A percentile compares a stretch with the other conserved stretches of the same genome.
phyloP scores from a whole-genome alignment of 2,329 filamentous ascomycete genomes.

The Pyrenophora seminiperda region DNA sequence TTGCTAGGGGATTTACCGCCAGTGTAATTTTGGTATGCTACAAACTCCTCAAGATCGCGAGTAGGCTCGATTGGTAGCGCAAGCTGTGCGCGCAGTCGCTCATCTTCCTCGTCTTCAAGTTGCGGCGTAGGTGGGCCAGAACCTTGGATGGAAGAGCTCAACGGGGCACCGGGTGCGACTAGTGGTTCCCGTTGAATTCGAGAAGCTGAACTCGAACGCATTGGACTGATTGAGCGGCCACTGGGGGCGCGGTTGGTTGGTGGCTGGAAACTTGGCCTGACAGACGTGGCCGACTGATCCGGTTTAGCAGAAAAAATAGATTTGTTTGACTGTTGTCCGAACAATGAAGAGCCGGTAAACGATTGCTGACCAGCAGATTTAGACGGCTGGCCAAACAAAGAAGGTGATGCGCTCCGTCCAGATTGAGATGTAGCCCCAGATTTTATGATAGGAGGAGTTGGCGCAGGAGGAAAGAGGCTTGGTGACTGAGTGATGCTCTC shows the following conservation, averaged over 20 bases:
- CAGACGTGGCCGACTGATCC: conserved; percentile 24
- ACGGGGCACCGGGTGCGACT: conserved; percentile 40
- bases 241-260: conserved; percentile 51
- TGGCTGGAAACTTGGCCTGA: conserved; percentile 58
- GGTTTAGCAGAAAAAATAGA: conserved; percentile 17
- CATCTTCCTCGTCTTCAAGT: conserved; percentile 65
- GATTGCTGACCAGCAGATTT: conserved; percentile 18
- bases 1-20: conserved; percentile 46
- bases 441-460: conserved; percentile 39
- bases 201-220: conserved; percentile 64
- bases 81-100: conserved; percentile 68
- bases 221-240: conserved; percentile 75
- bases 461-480: conserved; percentile 37
- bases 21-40: conserved; percentile 59
- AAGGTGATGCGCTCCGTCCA: conserved; percentile 25
- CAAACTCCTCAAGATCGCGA: conserved; percentile 68
- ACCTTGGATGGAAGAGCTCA: conserved; percentile 38
- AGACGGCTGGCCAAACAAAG: conserved; percentile 23
- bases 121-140: conserved; percentile 48
- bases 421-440: conserved; percentile 32
- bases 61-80: conserved; percentile 66
- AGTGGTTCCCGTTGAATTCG: conserved; percentile 38
- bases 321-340: conserved; percentile 24
- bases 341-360: conserved; percentile 19
- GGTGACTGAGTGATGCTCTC: conserved; percentile 32